Conservation (phyloP, 176 grass and related monocot species). For the barley (Hordeum vulgare) region MorexV3_pseudomolecules_assembly NC_058523.1:215630275-215630774, state of each 20-base stretch:
- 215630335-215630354: constrained; percentile 32
- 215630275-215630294: constrained; percentile 85
- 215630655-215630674: no score
- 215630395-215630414: constrained; percentile 32
- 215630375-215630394: constrained; percentile 3
- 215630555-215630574: no score
- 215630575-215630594: no score
- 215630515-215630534: no score
- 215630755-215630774: no score
- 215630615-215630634: no score
- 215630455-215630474: constrained; percentile 66
- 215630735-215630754: no score
- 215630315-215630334: constrained; percentile 61
- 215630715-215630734: constrained; percentile 34
- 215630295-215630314: constrained; percentile 69
- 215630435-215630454: constrained; percentile 58
- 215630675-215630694: no score
- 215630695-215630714: no score
- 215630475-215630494: constrained; percentile 68
- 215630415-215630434: constrained; percentile 69
- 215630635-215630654: no score
- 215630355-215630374: neutral
- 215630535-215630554: no score
- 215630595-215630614: no score
- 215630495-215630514: constrained; percentile 64